Base-by-base conservation (phyloP, 2,329 filamentous ascomycete genomes). In the Sporothrix dimorphospora region DNA sequence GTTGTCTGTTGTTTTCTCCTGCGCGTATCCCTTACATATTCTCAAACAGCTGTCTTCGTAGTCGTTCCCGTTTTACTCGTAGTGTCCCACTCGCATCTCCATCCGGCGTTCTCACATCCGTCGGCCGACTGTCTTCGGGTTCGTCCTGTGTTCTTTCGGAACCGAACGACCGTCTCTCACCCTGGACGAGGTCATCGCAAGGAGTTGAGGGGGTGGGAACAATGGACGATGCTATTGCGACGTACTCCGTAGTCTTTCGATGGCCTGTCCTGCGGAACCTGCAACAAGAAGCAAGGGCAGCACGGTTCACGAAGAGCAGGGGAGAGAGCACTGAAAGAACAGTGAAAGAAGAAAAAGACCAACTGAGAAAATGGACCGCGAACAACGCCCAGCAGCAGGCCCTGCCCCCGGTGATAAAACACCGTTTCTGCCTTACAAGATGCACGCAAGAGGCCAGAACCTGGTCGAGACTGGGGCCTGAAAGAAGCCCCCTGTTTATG, bases 81-180 rank as follows among this genome's bases (percentile, higher is more conserved):
- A 14, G 16, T 24, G 30, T 19, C 19, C 27, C 24, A 30, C 14
- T 3, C 4, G 6, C 24, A 27, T 30, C 47, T 68, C 65, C 47
- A 68, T 53, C 66, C n/a, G 30, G 66, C n/a, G 19, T 21, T 49
- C 30, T 27, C 27, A 21, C 24, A 34, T 19, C 42, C 21, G 63
- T 34, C 16, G 14, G 47, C 57, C 21, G 59, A 19, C 59, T 19
- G 38, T 8, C 2, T 27, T 66, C 69, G 69, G 57, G 57, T 21
- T 53, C 57, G n/a, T 65, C 34, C 38, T 51, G 57, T 65, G 27
- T 55, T 47, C 7, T 45, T 71, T 65, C 69, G 69, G 69, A 42
- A 71, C 69, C 69, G 69, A 70, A 47, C 7, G n/a, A 24, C n/a
- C 59, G 3, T 21, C 12, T 27, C 16, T 14, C 1, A 21, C 24